Evolutionary conservation across 139 green algal genomes (phyloP), one percentile per base, ranked within the genome.

Genomic region (Haematococcus lacustris): DNA sequence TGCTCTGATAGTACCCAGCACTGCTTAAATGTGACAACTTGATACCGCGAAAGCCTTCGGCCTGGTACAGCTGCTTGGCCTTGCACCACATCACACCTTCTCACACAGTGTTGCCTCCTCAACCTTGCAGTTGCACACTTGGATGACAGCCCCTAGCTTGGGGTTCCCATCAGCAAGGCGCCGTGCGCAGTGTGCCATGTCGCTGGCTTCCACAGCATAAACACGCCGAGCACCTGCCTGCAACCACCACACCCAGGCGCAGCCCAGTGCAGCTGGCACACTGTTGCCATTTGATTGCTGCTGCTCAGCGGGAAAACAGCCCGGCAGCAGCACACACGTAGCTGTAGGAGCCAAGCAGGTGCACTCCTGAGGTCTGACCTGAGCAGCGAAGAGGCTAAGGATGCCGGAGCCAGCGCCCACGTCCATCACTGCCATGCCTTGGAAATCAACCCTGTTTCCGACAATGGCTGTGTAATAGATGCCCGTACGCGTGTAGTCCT

Each of bases 351-450:
- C n/a, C n/a, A n/a, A n/a, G n/a, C n/a, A n/a, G n/a, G n/a, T n/a
- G n/a, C n/a, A n/a, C n/a, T n/a, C n/a, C n/a, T n/a, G n/a, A n/a
- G n/a, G n/a, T n/a, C n/a, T n/a, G n/a, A 89, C 92, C 89, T 95
- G 86, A 2, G 92, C 94, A 2, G 94, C 90, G 78, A 98, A 98
- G 1, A 98, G 81, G 25, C 88, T 96, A n/a, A 98, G 88, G 69
- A 98, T 97, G 73, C 93, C 94, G 38, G 76, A 91, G 38, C 94
- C 94, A 38, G 90, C 91, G 2, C 94, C 94, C 3, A 98, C 93
- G 76, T 98, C 94, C 88, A 98, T 87, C 13, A 98, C 94, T 0
- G 81, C 69, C 68, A 93, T 94, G 68, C 89, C 94, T 67, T 88
- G 59, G 68, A 98, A 98, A 77, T 98, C 93, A 0, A 63, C 60